Percentiles rank a stretch among this genome's conserved stretches.
These are phyloP conservation scores for Aquilaria sinensis DNA, from an alignment of 345 rosid genomes.

Conservation along the genomic window DNA sequence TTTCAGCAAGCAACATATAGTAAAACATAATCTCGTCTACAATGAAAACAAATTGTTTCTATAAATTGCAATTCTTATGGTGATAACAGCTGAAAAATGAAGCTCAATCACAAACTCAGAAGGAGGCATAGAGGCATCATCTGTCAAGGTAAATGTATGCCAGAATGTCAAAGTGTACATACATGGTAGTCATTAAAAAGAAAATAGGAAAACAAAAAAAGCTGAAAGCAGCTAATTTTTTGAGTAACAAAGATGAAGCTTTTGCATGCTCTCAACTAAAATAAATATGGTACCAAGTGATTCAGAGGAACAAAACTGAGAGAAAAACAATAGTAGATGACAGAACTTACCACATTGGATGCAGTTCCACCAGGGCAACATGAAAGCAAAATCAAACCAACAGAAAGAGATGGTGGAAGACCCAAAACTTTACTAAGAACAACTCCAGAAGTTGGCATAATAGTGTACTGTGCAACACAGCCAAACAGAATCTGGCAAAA, in stretches of 20 bases:
- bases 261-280: too few species aligned
- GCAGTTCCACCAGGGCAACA: slow-evolving; percentile 76
- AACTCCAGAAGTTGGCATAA: slow-evolving; percentile 47
- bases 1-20: not conserved
- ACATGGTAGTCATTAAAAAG: too few species aligned
- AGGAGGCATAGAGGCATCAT: too few species aligned
- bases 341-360: slow-evolving; percentile 59
- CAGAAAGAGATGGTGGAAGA: slow-evolving; percentile 56
- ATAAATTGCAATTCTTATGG: not conserved
- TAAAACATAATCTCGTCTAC: not conserved
- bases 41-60: not conserved
- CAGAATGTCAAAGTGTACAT: too few species aligned
- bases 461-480: slow-evolving; percentile 54
- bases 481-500: slow-evolving; percentile 57
- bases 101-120: too few species aligned
- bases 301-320: not conserved
- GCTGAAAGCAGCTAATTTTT: too few species aligned
- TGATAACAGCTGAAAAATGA: too few species aligned
- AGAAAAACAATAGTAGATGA: not conserved
- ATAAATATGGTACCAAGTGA: not conserved
- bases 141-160: too few species aligned
- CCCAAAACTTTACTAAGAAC: slow-evolving; percentile 43
- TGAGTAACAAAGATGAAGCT: too few species aligned
- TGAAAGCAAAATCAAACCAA: slow-evolving; percentile 55
- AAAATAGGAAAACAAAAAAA: too few species aligned